A percentile compares a stretch with the other conserved stretches of the same genome.
phyloP scores from a whole-genome alignment of 2,329 filamentous ascomycete genomes.

The Leptographium galeiforme region DNA sequence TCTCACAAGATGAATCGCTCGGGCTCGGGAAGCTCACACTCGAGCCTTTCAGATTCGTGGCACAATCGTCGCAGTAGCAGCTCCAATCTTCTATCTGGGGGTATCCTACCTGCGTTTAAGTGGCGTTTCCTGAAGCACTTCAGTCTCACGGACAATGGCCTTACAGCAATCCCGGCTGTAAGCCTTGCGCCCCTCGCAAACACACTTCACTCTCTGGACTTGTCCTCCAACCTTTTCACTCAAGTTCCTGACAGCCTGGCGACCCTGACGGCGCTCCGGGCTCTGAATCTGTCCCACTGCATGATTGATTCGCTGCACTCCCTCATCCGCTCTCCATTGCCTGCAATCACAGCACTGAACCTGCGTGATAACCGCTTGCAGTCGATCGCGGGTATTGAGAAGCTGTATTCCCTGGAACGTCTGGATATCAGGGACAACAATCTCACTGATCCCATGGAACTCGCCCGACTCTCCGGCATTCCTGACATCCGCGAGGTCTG shows the following conservation, averaged over 20 bases:
- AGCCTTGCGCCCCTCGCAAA: conserved; percentile 74
- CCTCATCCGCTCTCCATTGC: conserved; percentile 69
- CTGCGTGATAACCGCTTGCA: conserved; percentile 76
- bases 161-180: conserved; percentile 63
- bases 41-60: conserved; percentile 55
- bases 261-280: conserved; percentile 72
- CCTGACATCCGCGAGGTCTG: conserved; percentile 88
- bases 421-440: conserved; percentile 85
- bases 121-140: conserved; percentile 93
- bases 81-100: conserved; percentile 60
- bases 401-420: conserved; percentile 74
- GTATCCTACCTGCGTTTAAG: conserved; percentile 68
- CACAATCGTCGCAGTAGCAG: conserved; percentile 57
- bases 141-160: conserved; percentile 78
- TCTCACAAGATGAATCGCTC: conserved; percentile 71
- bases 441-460: conserved; percentile 78
- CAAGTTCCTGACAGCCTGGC: conserved; percentile 87
- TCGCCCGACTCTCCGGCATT: conserved; percentile 78
- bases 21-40: conserved; percentile 85
- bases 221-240: conserved; percentile 87
- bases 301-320: conserved; percentile 95
- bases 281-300: conserved; percentile 87
- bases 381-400: conserved; percentile 82
- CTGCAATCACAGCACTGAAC: conserved; percentile 87
- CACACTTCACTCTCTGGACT: conserved; percentile 79